A percentile compares a stretch with the other conserved stretches of the same genome.
phyloP scores from a whole-genome alignment of 352 stramenopile genomes.

The Albugo laibachii region DNA sequence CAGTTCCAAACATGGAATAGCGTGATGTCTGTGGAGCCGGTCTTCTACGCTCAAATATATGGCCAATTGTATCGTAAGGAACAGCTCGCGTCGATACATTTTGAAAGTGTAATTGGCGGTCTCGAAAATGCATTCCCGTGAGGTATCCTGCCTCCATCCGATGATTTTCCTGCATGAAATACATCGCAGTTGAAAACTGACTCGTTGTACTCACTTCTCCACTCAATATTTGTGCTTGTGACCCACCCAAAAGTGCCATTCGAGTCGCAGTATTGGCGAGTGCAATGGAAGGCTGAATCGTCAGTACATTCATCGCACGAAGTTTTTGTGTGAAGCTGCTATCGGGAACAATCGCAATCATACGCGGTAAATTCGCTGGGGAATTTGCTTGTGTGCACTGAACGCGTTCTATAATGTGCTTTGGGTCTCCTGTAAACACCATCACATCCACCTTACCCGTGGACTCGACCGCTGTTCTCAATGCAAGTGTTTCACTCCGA shows the following conservation, averaged over 20 bases:
- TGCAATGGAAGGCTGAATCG: slow-evolving; percentile 38
- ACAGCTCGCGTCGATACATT: too few species aligned
- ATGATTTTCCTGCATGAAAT: slow-evolving; percentile 23
- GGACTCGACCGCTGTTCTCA: slow-evolving; percentile 10
- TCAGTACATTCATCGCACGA: slow-evolving; percentile 24
- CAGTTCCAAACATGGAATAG: too few species aligned
- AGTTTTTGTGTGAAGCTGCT: slow-evolving; percentile 17
- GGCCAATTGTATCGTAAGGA: too few species aligned
- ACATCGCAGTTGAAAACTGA: slow-evolving; percentile 22
- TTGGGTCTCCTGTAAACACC: slow-evolving; percentile 32
- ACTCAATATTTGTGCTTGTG: slow-evolving; percentile 14
- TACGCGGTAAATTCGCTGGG: slow-evolving; percentile 18
- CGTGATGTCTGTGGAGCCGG: too few species aligned
- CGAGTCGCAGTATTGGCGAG: slow-evolving; percentile 41
- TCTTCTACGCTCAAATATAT: too few species aligned
- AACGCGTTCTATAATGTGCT: slow-evolving; percentile 23
- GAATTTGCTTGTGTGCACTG: slow-evolving; percentile 21
- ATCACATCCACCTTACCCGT: slow-evolving; percentile 29
- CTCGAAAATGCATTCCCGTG: too few species aligned
- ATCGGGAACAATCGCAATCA: slow-evolving; percentile 34
- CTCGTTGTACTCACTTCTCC: slow-evolving; percentile 16
- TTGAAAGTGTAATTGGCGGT: too few species aligned
- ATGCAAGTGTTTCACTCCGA: slow-evolving; percentile 9
- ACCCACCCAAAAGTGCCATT: slow-evolving; percentile 32
- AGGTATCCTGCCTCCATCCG: neutral